A percentile compares a stretch with the other conserved stretches of the same genome.
Conservation (phyloP, 2,329 filamentous ascomycete species). For the Verticillium zaregamsianum region DNA sequence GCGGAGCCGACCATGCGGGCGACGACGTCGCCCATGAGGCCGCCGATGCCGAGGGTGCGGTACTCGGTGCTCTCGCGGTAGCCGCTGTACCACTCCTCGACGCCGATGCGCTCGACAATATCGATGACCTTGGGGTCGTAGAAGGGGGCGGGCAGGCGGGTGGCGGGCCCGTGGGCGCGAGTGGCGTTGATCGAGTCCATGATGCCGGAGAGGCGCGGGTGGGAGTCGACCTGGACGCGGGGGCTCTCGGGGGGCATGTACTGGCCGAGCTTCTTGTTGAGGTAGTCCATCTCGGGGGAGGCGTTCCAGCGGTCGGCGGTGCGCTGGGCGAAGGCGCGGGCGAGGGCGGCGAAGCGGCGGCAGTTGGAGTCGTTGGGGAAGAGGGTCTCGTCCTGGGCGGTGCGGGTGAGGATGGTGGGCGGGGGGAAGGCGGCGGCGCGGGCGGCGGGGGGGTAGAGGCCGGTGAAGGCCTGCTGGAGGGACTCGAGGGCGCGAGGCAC, state of each 20-base stretch:
- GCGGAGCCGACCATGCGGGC: conserved; percentile 66
- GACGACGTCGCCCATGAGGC: conserved; percentile 78
- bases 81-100: conserved; percentile 91
- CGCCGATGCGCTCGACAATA: conserved; percentile 69
- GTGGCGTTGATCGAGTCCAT: conserved; percentile 94
- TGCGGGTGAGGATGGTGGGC: conserved; percentile 62
- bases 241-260: conserved; percentile 75
- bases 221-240: conserved; percentile 75
- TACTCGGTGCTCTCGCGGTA: conserved; percentile 84
- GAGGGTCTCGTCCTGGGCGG: conserved; percentile 68
- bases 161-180: conserved; percentile 75
- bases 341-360: conserved; percentile 65
- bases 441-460: conserved; percentile 61
- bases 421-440: conserved; percentile 47
- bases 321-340: conserved; percentile 66
- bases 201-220: conserved; percentile 80
- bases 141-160: conserved; percentile 77
- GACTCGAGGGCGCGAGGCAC: conserved; percentile 74
- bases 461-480: conserved; percentile 69
- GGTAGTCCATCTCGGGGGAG: conserved; percentile 76
- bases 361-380: conserved; percentile 74
- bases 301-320: conserved; percentile 71
- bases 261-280: conserved; percentile 72
- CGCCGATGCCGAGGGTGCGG: conserved; percentile 82
- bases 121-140: conserved; percentile 70